Evolutionary conservation across 805 yeast genomes (phyloP).

Genomic region (Candida oleophila): DNA sequence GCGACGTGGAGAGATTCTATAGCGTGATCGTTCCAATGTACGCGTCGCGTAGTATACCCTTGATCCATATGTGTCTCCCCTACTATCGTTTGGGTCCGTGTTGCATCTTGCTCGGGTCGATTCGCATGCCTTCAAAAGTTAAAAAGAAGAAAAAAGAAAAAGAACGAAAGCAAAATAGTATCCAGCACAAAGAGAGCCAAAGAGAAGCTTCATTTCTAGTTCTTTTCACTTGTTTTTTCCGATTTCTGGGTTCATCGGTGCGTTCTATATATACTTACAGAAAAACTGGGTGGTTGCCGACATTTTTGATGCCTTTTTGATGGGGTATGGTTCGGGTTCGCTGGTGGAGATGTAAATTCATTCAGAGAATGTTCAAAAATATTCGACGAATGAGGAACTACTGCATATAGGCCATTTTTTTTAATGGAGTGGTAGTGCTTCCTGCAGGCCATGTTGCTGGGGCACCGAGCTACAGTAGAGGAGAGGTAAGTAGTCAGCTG

Average conservation of each 20-base stretch:
- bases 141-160: background rate
- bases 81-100: background rate
- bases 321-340: background rate
- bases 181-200: no score
- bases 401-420: background rate
- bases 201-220: background rate
- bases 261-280: slow-evolving; percentile 28
- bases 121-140: background rate
- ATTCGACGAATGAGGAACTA: slow-evolving; percentile 1
- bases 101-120: background rate
- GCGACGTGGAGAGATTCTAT: no score
- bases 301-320: slow-evolving; percentile 16
- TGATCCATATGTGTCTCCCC: no score
- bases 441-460: no score
- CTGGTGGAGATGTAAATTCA: background rate
- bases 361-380: background rate
- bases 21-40: no score
- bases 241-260: no score
- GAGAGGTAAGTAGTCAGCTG: no score
- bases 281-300: slow-evolving; percentile 37
- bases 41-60: no score
- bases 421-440: no score
- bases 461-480: no score
- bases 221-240: no score
- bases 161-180: background rate